Percentiles rank a stretch among this genome's conserved stretches.
These are phyloP conservation scores for Senna siamea DNA, from an alignment of 306 rosid species.

Conservation along the genomic window DNA sequence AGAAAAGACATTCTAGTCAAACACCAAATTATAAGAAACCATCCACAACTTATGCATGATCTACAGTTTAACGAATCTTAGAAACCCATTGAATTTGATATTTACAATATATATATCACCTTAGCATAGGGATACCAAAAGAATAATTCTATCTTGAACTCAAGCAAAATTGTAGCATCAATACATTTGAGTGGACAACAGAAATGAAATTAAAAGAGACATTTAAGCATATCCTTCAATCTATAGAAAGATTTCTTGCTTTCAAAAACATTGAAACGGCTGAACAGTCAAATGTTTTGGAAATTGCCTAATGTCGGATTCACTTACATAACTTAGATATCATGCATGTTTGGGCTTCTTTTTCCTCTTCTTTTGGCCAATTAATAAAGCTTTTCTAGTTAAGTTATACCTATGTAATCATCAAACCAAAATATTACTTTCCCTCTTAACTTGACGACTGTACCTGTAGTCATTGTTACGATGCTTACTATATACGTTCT, in stretches of 20 bases:
- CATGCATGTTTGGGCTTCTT: background rate
- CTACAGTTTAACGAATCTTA: background rate
- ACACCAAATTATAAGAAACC: constrained; percentile 21
- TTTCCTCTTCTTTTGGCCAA: background rate
- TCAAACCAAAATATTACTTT: background rate
- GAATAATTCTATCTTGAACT: constrained; percentile 10
- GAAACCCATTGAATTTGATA: background rate
- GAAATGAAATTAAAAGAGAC: constrained; percentile 17
- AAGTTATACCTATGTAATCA: too few species aligned
- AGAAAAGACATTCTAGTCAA: constrained; percentile 31
- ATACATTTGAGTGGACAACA: constrained; percentile 1
- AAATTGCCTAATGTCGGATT: background rate
- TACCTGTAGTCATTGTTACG: background rate
- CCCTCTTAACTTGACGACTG: background rate
- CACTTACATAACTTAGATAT: background rate
- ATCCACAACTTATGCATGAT: constrained; percentile 28
- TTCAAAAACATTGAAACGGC: background rate
- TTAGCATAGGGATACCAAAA: constrained; percentile 12
- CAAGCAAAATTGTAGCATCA: constrained; percentile 16
- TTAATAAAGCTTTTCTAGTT: background rate
- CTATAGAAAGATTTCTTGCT: background rate
- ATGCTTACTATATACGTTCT: background rate
- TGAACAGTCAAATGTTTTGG: background rate
- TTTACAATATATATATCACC: constrained; percentile 3
- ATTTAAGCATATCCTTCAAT: background rate